A percentile compares a stretch with the other conserved stretches of the same genome.
These are phyloP conservation scores for Diaporthe ilicicola DNA, from an alignment of 2,329 filamentous ascomycete species.

Conservation along the genomic window DNA sequence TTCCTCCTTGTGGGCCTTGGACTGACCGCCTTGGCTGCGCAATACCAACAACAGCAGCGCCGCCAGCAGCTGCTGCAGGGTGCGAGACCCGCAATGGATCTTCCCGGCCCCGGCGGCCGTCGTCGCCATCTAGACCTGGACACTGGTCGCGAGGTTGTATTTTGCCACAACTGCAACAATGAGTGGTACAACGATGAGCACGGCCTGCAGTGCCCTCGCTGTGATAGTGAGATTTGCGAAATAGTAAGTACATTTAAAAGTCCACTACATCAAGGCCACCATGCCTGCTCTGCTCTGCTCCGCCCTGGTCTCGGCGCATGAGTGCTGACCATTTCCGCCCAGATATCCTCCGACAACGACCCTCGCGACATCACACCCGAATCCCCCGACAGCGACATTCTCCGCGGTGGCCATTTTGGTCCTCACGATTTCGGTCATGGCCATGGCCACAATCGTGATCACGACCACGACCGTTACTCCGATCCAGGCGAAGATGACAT, in stretches of 20 bases:
- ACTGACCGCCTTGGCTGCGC: conserved; percentile 64
- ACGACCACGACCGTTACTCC: conserved; percentile 48
- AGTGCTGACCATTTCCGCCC: background rate
- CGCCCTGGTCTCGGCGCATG: background rate
- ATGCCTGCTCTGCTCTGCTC: background rate
- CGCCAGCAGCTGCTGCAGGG: conserved; percentile 44
- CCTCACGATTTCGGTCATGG: conserved; percentile 22
- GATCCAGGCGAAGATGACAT: conserved; percentile 69
- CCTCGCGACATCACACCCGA: conserved; percentile 58
- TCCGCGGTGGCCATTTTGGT: background rate
- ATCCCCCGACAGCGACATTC: conserved; percentile 34
- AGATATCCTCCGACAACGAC: conserved; percentile 68
- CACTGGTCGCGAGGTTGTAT: conserved; percentile 75
- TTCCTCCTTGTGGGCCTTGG: conserved; percentile 68
- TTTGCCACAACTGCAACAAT: conserved; percentile 81
- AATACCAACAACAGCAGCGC: conserved; percentile 55
- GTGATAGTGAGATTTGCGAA: conserved; percentile 81
- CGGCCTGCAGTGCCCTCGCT: conserved; percentile 78
- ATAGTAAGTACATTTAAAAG: conserved; percentile 69
- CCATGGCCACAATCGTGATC: conserved; percentile 41
- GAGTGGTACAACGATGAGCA: conserved; percentile 82
- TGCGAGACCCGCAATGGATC: conserved; percentile 37
- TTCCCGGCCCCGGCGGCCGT: conserved; percentile 22
- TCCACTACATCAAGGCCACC: conserved; percentile 33
- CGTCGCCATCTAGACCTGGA: conserved; percentile 57